Percentiles rank a stretch among this genome's conserved stretches.
Conservation (phyloP, 371 early-diverging fungal species). For the Aphelidium insulamus region DNA sequence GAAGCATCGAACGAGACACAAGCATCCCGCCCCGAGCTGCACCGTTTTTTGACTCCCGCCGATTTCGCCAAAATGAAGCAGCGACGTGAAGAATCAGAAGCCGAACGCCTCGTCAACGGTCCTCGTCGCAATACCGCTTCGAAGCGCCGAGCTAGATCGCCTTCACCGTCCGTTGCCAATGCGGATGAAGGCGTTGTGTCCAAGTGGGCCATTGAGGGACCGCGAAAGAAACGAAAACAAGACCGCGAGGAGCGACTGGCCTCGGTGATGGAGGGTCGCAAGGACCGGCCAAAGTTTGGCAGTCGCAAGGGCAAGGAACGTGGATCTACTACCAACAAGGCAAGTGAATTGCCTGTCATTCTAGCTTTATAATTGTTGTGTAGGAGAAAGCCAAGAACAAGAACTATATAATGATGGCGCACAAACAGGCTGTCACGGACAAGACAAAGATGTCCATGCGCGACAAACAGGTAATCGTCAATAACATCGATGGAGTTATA, state of each 20-base stretch:
- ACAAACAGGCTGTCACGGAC: slow-evolving; percentile 54
- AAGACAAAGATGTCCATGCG: slow-evolving; percentile 62
- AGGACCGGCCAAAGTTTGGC: slow-evolving; percentile 74
- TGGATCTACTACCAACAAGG: slow-evolving; percentile 56
- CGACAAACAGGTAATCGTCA: slow-evolving; percentile 49
- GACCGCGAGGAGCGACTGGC: slow-evolving; percentile 78
- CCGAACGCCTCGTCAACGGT: too few species aligned
- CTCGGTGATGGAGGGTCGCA: slow-evolving; percentile 61
- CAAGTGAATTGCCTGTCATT: slow-evolving; percentile 1
- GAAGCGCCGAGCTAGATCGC: neutral
- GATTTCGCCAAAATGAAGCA: slow-evolving; percentile 68
- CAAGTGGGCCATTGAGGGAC: slow-evolving; percentile 45
- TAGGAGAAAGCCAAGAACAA: slow-evolving; percentile 76
- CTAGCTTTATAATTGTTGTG: neutral
- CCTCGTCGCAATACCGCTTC: too few species aligned
- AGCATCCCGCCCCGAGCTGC: slow-evolving; percentile 9
- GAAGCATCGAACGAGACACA: slow-evolving; percentile 14
- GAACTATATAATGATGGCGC: slow-evolving; percentile 81
- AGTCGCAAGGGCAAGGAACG: slow-evolving; percentile 63
- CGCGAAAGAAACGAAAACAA: slow-evolving; percentile 67
- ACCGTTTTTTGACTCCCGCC: slow-evolving; percentile 65
- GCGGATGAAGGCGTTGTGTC: slow-evolving; percentile 21
- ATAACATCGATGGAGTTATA: too few species aligned
- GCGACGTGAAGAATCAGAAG: slow-evolving; percentile 15
- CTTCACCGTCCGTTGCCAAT: slow-evolving; percentile 10